These are phyloP conservation scores for Neopestalotiopsis sp. DNA, from an alignment of 2,329 filamentous ascomycete genomes.

Conservation along the genomic window DNA sequence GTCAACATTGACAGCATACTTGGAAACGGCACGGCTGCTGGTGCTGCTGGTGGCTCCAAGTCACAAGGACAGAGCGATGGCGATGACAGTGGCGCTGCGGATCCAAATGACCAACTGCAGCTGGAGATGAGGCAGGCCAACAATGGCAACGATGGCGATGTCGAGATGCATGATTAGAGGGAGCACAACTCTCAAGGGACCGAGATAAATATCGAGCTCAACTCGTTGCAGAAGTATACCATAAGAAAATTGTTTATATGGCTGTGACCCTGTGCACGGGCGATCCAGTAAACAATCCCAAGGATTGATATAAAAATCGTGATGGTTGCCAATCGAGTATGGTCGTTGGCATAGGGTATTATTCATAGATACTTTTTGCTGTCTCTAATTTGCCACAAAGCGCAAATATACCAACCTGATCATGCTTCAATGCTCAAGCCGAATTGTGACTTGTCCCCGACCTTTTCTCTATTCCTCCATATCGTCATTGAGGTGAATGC, in stretches of 20 bases:
- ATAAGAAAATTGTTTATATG: no score
- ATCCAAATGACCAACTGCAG: conserved; percentile 60
- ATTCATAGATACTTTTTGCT: not conserved
- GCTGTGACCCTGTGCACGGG: no score
- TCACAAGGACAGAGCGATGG: conserved; percentile 27
- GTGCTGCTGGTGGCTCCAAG: conserved; percentile 26
- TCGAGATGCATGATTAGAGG: conserved; percentile 63
- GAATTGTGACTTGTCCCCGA: not conserved
- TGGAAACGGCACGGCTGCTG: conserved; percentile 27
- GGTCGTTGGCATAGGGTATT: not conserved
- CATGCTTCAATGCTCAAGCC: not conserved
- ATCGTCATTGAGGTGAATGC: conserved; percentile 59
- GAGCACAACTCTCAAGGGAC: not conserved
- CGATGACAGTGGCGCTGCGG: conserved; percentile 38
- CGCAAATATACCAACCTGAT: not conserved
- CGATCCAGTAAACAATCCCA: not conserved
- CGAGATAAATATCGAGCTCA: not conserved
- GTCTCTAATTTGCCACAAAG: not conserved
- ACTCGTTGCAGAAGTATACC: not conserved
- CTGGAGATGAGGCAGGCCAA: conserved; percentile 58
- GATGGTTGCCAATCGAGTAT: not conserved
- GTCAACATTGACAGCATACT: conserved; percentile 31
- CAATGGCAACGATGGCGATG: conserved; percentile 53
- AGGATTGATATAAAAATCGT: not conserved
- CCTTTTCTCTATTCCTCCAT: conserved; percentile 63